phyloP scores from a whole-genome alignment of 1,284 basidiomycete genomes.

The Exsudoporus floridanus region DNA sequence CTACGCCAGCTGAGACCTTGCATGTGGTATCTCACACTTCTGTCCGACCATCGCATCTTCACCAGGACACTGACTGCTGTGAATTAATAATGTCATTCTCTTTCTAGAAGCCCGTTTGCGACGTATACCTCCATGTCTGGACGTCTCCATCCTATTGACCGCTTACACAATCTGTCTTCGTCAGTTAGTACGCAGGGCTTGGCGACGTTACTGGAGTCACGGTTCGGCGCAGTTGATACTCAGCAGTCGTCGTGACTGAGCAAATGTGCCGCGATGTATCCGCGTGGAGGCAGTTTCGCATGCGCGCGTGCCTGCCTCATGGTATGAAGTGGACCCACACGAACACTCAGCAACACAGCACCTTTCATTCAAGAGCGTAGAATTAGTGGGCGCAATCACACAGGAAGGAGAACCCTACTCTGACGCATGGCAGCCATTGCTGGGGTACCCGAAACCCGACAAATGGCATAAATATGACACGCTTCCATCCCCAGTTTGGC shows the following conservation, averaged over 20 bases:
- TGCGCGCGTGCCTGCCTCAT: neutral
- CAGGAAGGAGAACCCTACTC: constrained; percentile 2
- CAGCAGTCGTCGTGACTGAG: neutral
- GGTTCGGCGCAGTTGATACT: neutral
- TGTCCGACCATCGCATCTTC: too few relatives aligned
- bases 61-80: too few relatives aligned
- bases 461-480: constrained; percentile 5
- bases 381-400: constrained; percentile 4
- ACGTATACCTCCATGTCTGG: too few relatives aligned
- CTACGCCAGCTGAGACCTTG: too few relatives aligned
- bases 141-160: too few relatives aligned
- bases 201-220: neutral
- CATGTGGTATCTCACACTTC: too few relatives aligned
- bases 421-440: neutral
- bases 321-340: neutral
- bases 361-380: neutral
- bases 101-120: too few relatives aligned
- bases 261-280: neutral
- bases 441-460: neutral
- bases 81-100: too few relatives aligned
- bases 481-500: neutral
- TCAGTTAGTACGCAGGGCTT: too few relatives aligned
- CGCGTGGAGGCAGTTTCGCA: neutral
- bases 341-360: neutral
- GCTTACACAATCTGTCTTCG: neutral